Base-by-base conservation (phyloP, 805 yeast species). In the Wickerhamomyces ciferrii region DNA sequence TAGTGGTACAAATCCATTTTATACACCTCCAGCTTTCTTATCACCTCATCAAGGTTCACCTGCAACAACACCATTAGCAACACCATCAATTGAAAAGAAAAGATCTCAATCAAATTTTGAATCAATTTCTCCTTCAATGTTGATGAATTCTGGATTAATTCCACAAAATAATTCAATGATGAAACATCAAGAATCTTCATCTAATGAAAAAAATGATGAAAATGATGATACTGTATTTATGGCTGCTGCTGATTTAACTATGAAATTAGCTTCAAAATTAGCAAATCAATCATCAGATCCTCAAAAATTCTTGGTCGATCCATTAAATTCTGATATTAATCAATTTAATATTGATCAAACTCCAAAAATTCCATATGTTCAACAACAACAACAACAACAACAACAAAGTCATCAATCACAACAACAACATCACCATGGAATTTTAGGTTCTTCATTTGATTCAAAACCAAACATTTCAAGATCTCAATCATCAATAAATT, bases 401-500 rank as follows among this genome's bases (percentile, higher is more conserved):
- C 21, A 9, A 14, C 35, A 29, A 29, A 29, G 10, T 17, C 48
- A 47, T 13, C 40, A 51, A 19, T 42, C 38, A 8, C 43, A 13
- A 39, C 41, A 18, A 37, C 39, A 27, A 7, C 7, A 27, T 13
- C 11, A 8, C 31, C 14, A 8, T 27, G 4, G 14, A 27, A 27
- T 8, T 27, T 13, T 41, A 5, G 35, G 35, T 5, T 15, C 35
- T 17, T n/a, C 35, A 32, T 32, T 32, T 32, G 19, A 32, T n/a
- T 18, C 6, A 32, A 17, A 34, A 20, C 47, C 48, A 21, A 27
- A 23, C 27, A 31, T 60, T 2, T 48, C 55, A n/a, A 63, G 72
- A 49, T 77, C 83, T 10, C 72, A 74, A 48, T 77, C 82, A 4
- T 70, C 79, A 9, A 68, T 76, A 31, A 79, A 79, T 55, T 63